phyloP scores from a whole-genome alignment of 768 basidiomycete species.

The Pluteus cervinus region DNA sequence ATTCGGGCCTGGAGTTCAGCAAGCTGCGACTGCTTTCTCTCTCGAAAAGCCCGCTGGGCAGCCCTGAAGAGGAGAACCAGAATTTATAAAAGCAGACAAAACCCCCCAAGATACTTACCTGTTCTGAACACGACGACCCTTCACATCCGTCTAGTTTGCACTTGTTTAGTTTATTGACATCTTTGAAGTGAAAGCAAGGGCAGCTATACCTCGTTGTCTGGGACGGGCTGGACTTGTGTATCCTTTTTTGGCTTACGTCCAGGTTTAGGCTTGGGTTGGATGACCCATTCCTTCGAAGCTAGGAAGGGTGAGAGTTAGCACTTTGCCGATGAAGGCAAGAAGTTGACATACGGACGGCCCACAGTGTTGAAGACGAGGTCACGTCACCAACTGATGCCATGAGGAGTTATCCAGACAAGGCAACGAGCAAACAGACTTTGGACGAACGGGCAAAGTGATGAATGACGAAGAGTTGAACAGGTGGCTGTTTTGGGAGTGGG shows the following conservation, averaged over 20 bases:
- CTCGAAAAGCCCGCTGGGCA: constrained; percentile 85
- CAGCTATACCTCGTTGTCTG: constrained; percentile 45
- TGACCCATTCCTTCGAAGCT: constrained; percentile 91
- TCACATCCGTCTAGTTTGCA: constrained; percentile 36
- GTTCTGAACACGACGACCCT: constrained; percentile 72
- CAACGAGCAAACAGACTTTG: constrained; percentile 1
- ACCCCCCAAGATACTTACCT: constrained; percentile 34
- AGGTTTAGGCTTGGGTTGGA: constrained; percentile 81
- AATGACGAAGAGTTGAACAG: constrained; percentile 13
- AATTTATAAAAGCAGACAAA: constrained; percentile 4
- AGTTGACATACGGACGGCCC: constrained; percentile 38
- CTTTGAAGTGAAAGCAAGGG: neutral
- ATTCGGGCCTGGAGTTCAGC: constrained; percentile 83
- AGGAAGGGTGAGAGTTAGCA: constrained; percentile 11
- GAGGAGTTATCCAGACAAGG: constrained; percentile 2
- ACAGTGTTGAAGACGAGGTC: constrained; percentile 53
- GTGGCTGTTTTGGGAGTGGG: constrained; percentile 15
- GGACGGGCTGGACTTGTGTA: constrained; percentile 19
- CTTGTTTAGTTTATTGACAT: constrained; percentile 4
- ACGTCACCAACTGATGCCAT: constrained; percentile 10
- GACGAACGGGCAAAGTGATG: constrained; percentile 6
- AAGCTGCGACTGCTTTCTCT: constrained; percentile 84
- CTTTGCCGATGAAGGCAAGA: constrained; percentile 4
- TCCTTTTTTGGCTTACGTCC: constrained; percentile 87
- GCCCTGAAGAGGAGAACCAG: constrained; percentile 41